Evolutionary conservation across 345 rosid species (phyloP), one percentile per base, ranked within the genome.

Genomic region (Ceriops tagal): DNA sequence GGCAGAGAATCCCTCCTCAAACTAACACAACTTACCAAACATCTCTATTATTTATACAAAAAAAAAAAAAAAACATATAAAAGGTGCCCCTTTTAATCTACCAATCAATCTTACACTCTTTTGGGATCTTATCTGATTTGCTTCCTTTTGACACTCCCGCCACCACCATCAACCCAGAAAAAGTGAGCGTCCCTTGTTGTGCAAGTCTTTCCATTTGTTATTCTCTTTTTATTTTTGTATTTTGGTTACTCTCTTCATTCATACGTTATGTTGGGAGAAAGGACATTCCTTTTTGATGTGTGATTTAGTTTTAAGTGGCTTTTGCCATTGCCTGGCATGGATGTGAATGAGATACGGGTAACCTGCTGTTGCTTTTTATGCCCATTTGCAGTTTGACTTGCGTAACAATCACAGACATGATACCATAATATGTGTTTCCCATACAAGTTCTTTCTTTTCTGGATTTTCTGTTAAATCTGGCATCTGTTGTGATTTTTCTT

Each of bases 1-100:
- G 74, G 82, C 80, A 61, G 71, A 79, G 83, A 77, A 76, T 73
- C 76, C 75, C 80, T 74, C 84, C 73, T 20, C 84, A 87, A 81
- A 72, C 89, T 8, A 34, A 2, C 19, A 1, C 21, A 2, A 20
- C 34, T 30, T 82, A 77, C 83, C 86, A 82, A 84, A 73, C 80
- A 65, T 64, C 76, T 56, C 71, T 62, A 2, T 5, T 21, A 3
- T 31, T 31, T 5, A 24, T 24, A 24, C 5, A 34, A 34, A 34
- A 0, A 39, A 43, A 49, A 53, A 35, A 62, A 18, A 28, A 16
- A 61, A 11, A 27, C 35, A 59, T 43, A 52, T 19, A 15, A 8
- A 68, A 15, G 7, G 8, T 58, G 37, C 6, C 61, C 63, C 4
- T 16, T 71, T 64, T 60, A 62, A 61, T 61, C 47, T 11, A 35